phyloP scores from a whole-genome alignment of 2,329 filamentous ascomycete genomes.

The Talaromyces albobiverticillius region DNA sequence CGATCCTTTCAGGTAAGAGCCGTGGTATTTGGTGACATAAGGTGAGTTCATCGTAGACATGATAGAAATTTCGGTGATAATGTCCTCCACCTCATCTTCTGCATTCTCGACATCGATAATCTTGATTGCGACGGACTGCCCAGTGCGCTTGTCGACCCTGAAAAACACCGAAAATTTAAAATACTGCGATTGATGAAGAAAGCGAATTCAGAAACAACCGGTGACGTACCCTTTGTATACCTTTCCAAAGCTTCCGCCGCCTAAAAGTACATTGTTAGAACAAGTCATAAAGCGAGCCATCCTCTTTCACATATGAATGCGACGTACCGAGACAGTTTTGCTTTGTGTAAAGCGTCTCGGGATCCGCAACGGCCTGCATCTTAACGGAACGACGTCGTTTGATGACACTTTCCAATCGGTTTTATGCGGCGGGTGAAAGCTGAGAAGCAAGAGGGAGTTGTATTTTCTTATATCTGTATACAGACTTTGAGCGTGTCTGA shows the following conservation, averaged over 20 bases:
- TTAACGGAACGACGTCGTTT: slow-evolving; percentile 10
- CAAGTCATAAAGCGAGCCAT: background rate
- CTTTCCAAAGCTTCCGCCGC: slow-evolving; percentile 96
- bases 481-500: background rate
- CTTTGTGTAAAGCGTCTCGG: slow-evolving; percentile 89
- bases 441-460: background rate
- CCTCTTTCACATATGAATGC: background rate
- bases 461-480: background rate
- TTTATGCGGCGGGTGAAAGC: background rate
- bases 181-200: slow-evolving; percentile 2
- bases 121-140: slow-evolving; percentile 95
- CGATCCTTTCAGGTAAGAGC: slow-evolving; percentile 91
- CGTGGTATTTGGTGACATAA: slow-evolving; percentile 96
- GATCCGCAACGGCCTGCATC: slow-evolving; percentile 65
- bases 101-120: slow-evolving; percentile 98
- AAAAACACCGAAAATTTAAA: slow-evolving; percentile 13
- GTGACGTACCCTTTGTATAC: slow-evolving; percentile 86
- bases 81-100: slow-evolving; percentile 98
- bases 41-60: slow-evolving; percentile 93
- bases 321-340: slow-evolving; percentile 77
- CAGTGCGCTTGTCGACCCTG: slow-evolving; percentile 88
- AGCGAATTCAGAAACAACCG: slow-evolving; percentile 8
- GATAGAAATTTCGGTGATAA: slow-evolving; percentile 98
- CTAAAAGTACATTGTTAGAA: slow-evolving; percentile 43
- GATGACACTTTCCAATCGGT: background rate